Base-by-base conservation (phyloP, 768 basidiomycete genomes). In the Pilatotrama ljubarskyi region DNA sequence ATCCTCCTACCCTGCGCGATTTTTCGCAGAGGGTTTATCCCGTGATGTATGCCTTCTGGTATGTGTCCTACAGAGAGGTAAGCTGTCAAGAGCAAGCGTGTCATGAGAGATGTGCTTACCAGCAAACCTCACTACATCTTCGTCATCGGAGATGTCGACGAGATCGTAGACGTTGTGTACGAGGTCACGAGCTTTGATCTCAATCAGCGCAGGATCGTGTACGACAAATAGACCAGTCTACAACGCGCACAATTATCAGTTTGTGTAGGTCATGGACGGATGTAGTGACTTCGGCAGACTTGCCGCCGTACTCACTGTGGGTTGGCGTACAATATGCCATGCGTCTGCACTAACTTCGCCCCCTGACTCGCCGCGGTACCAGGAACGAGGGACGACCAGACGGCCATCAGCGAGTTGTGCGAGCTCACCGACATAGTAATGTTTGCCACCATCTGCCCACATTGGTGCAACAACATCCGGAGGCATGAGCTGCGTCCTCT, bases 381-480 rank as follows among this genome's bases (percentile, higher is more conserved):
- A 46, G 17, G 22, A 6, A 8, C 43, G 18, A 8, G 29, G 43
- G n/a, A 48, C 14, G 32, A 56, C 36, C n/a, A 22, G n/a, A 4
- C 43, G 43, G 6, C 41, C 42, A 25, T 56, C 43, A 11, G 25
- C 20, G 29, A 56, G 55, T 18, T 40, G 43, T 15, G 43, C 43
- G 22, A 48, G 42, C 55, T 56, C 55, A 22, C 46, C 55, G 8
- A 56, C 26, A 22, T 35, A 56, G 20, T 44, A 56, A 20, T 56
- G 55, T 24, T 56, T 35, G 5, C 44, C 20, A 29, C 35, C 20
- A 18, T 56, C 18, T 20, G 55, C 55, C 52, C 52, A 54, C 52
- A 54, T 54, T 38, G 52, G 52, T 17, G 52, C 52, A 8, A 25
- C n/a, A 26, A 42, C 17, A 8, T 54, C 37, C 6, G 52, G 37